These are phyloP conservation scores for Backusella tuberculispora DNA, from an alignment of 192 early-diverging fungal genomes.

Conservation along the genomic window DNA sequence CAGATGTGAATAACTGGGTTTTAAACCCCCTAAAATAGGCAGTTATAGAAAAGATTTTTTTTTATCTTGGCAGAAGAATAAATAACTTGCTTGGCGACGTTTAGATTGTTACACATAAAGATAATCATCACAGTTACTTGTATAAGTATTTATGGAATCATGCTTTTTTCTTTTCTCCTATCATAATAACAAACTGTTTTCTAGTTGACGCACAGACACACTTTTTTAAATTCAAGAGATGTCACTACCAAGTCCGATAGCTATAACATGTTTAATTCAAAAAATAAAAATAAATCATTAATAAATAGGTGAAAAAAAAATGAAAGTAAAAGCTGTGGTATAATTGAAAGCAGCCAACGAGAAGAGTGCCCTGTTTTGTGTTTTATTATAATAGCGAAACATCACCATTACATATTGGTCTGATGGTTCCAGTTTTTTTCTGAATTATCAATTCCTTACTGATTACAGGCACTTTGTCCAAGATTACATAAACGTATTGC, in stretches of 20 bases:
- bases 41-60: neutral
- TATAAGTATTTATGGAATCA: neutral
- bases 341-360: neutral
- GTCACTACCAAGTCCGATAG: neutral
- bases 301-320: neutral
- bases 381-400: constrained; percentile 8
- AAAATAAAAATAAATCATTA: neutral
- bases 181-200: neutral
- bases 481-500: neutral
- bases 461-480: neutral
- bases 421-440: constrained; percentile 5
- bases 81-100: neutral
- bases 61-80: too few relatives aligned
- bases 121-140: neutral
- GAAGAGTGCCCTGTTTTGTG: neutral
- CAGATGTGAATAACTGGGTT: neutral
- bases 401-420: neutral
- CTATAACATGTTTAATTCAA: neutral
- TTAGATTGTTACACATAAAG: neutral
- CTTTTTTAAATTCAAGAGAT: neutral
- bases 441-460: neutral
- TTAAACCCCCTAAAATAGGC: neutral
- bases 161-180: too few relatives aligned
- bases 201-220: neutral
- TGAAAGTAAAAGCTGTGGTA: neutral